Evolutionary conservation across 805 yeast genomes (phyloP), one percentile per base, ranked within the genome.

Genomic region (Lachancea nothofagi): DNA sequence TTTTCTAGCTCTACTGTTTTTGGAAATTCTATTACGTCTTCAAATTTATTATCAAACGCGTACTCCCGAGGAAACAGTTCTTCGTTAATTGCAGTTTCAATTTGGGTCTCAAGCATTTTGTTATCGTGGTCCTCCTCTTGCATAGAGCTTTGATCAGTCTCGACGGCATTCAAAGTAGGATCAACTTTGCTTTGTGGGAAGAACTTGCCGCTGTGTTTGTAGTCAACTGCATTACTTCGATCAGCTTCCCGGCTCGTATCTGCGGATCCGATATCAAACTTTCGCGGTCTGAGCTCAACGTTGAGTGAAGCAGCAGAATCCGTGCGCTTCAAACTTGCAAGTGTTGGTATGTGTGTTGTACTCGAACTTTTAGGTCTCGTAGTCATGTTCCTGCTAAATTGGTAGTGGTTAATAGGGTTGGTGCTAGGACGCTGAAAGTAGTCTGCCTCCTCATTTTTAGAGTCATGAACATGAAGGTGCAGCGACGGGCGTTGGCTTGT

Each of bases 401-500:
- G 54, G 29, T 46, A 51, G 29, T 44, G 49, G 32, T 34, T 39
- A 27, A 51, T 49, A 5, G 56, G 56, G 30, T 48, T 51, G 27
- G 37, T 30, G 23, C 33, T 9, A 5, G 21, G 20, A 14, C 4
- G 15, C 5, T 22, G 5, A 21, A n/a, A 20, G 12, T 4, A 14
- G 10, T 31, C 29, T 23, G 21, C 15, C 14, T 3, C 17, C n/a
- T 18, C 29, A 19, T 22, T 18, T 25, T 18, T 23, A 10, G 34
- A 8, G 8, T 29, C 40, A 9, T 30, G 25, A 4, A 38, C 15
- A 21, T 17, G 9, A 5, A 38, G 33, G 24, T 38, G 27, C 23
- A 38, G n/a, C 22, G 42, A 20, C 7, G 33, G 34, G 8, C 41
- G 29, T 9, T 30, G 19, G 30, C 20, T 24, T 14, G 9, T 21